These are phyloP conservation scores for Clavariopsis aquatica DNA, from an alignment of 495 filamentous ascomycete species.

Conservation along the genomic window DNA sequence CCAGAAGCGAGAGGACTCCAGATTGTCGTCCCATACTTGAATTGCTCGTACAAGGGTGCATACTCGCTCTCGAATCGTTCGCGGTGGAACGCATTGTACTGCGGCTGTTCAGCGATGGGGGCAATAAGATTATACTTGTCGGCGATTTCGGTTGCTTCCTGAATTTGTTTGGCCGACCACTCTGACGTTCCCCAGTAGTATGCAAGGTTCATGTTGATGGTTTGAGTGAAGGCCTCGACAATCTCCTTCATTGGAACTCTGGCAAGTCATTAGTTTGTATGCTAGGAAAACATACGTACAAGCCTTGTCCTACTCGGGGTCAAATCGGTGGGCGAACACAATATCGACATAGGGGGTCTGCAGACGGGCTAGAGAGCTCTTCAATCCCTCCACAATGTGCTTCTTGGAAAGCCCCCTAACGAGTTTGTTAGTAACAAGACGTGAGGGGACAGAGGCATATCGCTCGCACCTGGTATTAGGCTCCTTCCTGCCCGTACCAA, in stretches of 20 bases:
- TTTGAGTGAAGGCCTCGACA: conserved; percentile 54
- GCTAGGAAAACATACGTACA: neutral
- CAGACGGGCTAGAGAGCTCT: conserved; percentile 49
- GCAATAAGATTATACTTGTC: conserved; percentile 60
- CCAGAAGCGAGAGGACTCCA: conserved; percentile 49
- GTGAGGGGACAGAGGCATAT: neutral
- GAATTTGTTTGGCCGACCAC: conserved; percentile 59
- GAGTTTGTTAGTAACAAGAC: neutral
- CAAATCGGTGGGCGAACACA: conserved; percentile 51
- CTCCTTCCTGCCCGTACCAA: conserved; percentile 52
- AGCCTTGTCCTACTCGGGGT: conserved; percentile 41
- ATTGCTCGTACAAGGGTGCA: conserved; percentile 47
- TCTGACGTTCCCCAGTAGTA: conserved; percentile 60
- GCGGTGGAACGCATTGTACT: conserved; percentile 60
- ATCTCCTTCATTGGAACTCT: conserved; percentile 54
- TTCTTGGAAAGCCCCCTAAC: conserved; percentile 47
- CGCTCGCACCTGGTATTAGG: conserved; percentile 47
- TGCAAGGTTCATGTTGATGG: conserved; percentile 51
- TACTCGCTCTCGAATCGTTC: conserved; percentile 55
- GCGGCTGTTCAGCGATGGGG: conserved; percentile 59
- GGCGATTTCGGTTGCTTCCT: conserved; percentile 56
- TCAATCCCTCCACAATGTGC: conserved; percentile 53
- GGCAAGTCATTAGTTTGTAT: neutral
- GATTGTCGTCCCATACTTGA: conserved; percentile 49
- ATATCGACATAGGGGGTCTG: conserved; percentile 53